Evolutionary conservation across 768 basidiomycete species (phyloP).

Genomic region (Crucibulum laeve): DNA sequence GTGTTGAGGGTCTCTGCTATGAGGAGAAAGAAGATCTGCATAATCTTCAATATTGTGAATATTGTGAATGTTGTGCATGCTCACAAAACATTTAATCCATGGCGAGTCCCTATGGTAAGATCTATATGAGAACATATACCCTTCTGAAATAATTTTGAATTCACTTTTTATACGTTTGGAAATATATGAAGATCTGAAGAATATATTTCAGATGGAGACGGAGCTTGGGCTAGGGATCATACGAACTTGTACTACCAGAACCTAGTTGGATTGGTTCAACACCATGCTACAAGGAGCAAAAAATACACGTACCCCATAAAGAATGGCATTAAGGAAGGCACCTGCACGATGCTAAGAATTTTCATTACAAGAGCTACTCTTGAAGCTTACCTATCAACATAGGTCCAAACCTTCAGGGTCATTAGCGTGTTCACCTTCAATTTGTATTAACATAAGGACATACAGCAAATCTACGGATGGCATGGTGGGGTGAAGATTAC

Average conservation of each 20-base stretch:
- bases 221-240: neutral
- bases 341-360: conserved; percentile 9
- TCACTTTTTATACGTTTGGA: conserved; percentile 29
- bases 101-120: conserved; percentile 19
- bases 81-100: conserved; percentile 29
- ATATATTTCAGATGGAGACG: neutral
- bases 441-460: too few species aligned
- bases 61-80: neutral
- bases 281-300: neutral
- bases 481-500: too few species aligned
- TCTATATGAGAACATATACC: neutral
- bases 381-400: conserved; percentile 15
- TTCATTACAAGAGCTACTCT: neutral
- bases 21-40: conserved; percentile 27
- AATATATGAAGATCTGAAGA: conserved; percentile 27
- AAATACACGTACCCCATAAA: conserved; percentile 24
- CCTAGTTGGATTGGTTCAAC: conserved; percentile 11
- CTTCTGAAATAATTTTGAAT: neutral
- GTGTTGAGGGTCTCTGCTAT: conserved; percentile 32
- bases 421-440: too few species aligned
- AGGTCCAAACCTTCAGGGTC: conserved; percentile 18
- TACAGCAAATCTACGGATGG: too few species aligned
- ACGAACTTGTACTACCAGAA: conserved; percentile 22
- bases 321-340: conserved; percentile 25
- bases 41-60: neutral